Base-by-base conservation (phyloP, 2,329 filamentous ascomycete species). In the Cordyceps pruinosa region DNA sequence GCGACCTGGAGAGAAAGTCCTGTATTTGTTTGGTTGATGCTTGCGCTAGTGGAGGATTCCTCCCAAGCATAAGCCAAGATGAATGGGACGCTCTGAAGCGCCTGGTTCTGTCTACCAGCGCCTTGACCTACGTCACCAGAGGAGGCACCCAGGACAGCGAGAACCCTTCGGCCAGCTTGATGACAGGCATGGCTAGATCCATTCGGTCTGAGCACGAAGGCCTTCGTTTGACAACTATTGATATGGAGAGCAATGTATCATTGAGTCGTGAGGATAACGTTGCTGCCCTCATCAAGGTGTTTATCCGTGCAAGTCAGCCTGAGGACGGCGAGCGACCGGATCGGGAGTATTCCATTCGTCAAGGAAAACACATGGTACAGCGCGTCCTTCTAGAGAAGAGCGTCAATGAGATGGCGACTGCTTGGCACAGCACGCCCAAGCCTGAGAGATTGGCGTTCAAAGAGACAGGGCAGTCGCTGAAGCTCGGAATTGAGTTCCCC, bases 401-500 rank as follows among this genome's bases (percentile, higher is more conserved):
- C 13, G n/a, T 45, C 23, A 26, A 28, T 28, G 25, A 45, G 10
- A 26, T 26, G 23, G 23, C 25, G 6, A 15, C 23, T 17, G n/a
- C 10, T 8, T 45, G 23, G 25, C 13, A 28, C 23, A 26, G 15
- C 13, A 5, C 23, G 4, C 42, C 42, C 23, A 25, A 19, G 21
- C 23, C 25, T 17, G 23, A 26, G 42, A 4, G 3, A 5, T 4
- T 13, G 46, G 2, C 17, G 5, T 28, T 49, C 19, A 6, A 23
- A 8, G n/a, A 58, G 57, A 21, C 56, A 52, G 15, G 56, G 21
- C 1, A 28, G 21, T 56, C 61, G 10, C 55, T 63, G 21, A 58
- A 60, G 21, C 51, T 63, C 2, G 47, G 57, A 17, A 59, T 64
- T 19, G 61, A 61, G 41, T 61, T 58, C n/a, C 54, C 61, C 21